These are phyloP conservation scores for Suillus ampliporus DNA, from an alignment of 768 basidiomycete species.

Conservation along the genomic window DNA sequence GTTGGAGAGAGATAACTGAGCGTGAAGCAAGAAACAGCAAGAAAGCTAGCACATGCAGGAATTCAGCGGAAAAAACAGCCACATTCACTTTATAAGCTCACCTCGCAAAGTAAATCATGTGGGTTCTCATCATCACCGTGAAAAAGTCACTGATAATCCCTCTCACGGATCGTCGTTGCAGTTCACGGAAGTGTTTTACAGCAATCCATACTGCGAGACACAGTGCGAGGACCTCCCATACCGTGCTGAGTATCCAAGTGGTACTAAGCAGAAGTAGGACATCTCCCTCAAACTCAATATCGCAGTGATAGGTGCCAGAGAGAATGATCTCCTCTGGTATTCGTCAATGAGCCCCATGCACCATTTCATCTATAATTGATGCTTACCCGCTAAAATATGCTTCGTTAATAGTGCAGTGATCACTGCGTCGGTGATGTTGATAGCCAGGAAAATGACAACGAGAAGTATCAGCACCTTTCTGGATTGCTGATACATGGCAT, in stretches of 20 bases:
- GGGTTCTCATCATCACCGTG: neutral
- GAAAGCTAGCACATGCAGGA: neutral
- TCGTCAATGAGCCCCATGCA: neutral
- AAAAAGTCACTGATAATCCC: neutral
- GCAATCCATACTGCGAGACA: neutral
- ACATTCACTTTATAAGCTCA: neutral
- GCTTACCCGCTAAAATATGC: neutral
- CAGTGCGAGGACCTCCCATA: neutral
- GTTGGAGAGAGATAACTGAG: neutral
- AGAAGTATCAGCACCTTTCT: neutral
- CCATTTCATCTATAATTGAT: neutral
- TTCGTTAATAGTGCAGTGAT: fast-evolving
- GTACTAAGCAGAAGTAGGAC: neutral
- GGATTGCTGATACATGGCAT: neutral
- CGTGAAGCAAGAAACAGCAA: neutral
- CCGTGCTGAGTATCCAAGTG: neutral
- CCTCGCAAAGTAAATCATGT: neutral
- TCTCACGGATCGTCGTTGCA: neutral
- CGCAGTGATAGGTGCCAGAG: neutral
- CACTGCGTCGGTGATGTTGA: neutral
- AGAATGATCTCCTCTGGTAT: neutral
- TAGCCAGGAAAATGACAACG: neutral
- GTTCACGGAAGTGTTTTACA: neutral
- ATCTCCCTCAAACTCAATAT: neutral
- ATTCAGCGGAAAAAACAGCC: neutral